These are phyloP conservation scores for Sugiyamaella neomexicana DNA, from an alignment of 1,139 yeast species.

Conservation along the genomic window DNA sequence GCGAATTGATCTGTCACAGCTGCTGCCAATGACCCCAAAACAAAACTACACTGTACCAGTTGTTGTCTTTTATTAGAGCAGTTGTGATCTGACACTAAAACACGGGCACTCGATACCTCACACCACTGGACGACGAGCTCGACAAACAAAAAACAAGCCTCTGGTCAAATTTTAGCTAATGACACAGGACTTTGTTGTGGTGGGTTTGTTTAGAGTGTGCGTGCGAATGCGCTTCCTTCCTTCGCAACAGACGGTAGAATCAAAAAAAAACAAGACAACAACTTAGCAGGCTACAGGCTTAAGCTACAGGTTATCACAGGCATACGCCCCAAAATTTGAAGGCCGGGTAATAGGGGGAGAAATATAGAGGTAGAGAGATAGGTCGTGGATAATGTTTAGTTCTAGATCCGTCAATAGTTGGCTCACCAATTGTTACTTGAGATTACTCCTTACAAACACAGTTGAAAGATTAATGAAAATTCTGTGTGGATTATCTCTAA, in stretches of 20 bases:
- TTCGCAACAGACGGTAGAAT: not conserved
- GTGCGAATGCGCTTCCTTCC: not conserved
- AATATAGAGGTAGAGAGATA: too few relatives aligned
- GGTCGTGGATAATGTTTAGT: too few relatives aligned
- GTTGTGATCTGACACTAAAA: not conserved
- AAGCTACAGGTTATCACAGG: too few relatives aligned
- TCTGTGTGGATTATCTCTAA: too few relatives aligned
- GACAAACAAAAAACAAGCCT: not conserved
- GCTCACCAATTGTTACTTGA: too few relatives aligned
- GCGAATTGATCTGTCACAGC: not conserved
- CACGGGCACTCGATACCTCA: not conserved
- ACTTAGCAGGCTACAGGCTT: not conserved
- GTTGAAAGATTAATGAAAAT: too few relatives aligned
- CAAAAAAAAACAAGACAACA: not conserved
- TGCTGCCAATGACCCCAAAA: too few relatives aligned
- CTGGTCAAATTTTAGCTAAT: not conserved
- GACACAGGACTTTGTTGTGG: not conserved
- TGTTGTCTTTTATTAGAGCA: not conserved
- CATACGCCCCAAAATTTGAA: not conserved
- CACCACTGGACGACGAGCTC: not conserved
- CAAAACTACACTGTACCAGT: not conserved
- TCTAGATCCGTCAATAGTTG: too few relatives aligned
- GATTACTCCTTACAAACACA: too few relatives aligned
- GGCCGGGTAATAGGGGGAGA: not conserved
- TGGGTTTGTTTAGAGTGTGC: not conserved